A percentile compares a stretch with the other conserved stretches of the same genome.
Conservation (phyloP, 257 asterid genomes). For the Handroanthus guayacan region DNA sequence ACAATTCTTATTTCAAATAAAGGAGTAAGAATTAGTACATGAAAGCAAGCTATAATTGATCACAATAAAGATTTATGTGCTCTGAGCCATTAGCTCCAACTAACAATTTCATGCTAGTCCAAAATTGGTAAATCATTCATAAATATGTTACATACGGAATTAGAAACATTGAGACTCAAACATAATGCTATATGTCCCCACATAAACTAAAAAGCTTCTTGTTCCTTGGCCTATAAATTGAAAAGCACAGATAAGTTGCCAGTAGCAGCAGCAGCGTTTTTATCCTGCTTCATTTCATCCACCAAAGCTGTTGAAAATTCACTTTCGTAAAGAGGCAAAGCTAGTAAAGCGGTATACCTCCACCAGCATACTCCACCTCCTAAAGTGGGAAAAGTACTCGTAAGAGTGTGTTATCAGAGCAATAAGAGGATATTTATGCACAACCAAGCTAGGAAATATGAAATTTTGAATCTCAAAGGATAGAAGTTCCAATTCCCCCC, state of each 20-base stretch:
- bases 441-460: neutral
- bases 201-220: slow-evolving; percentile 29
- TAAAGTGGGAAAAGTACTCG: slow-evolving; percentile 35
- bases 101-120: neutral
- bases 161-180: slow-evolving; percentile 22
- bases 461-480: no score
- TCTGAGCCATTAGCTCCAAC: no score
- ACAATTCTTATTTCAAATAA: no score
- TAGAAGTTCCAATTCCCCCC: no score
- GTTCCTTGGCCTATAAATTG: slow-evolving; percentile 24
- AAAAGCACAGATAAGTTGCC: neutral
- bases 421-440: neutral
- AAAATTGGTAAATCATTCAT: neutral
- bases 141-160: slow-evolving; percentile 31
- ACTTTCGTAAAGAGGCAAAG: slow-evolving; percentile 27
- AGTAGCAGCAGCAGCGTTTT: neutral
- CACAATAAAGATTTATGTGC: no score
- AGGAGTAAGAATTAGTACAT: no score
- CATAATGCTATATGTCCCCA: slow-evolving; percentile 30
- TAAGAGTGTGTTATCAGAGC: neutral
- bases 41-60: no score
- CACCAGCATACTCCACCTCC: slow-evolving; percentile 98
- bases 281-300: slow-evolving; percentile 31
- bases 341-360: slow-evolving; percentile 70
- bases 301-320: slow-evolving; percentile 1